A percentile compares a stretch with the other conserved stretches of the same genome.
phyloP scores from a whole-genome alignment of 2,329 filamentous ascomycete species.

The Colletotrichum costaricense region DNA sequence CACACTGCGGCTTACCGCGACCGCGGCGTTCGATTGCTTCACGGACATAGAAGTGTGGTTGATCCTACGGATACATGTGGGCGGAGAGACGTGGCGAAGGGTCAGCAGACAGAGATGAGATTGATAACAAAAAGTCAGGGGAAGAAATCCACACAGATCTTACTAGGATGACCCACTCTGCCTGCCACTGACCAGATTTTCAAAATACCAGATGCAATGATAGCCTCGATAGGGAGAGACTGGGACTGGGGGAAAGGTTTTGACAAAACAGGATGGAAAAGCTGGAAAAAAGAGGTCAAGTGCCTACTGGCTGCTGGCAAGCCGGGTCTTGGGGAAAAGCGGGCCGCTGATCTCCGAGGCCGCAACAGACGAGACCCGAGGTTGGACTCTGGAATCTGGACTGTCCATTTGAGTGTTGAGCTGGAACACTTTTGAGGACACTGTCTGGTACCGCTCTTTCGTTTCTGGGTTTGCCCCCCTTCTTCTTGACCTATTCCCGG shows the following conservation, averaged over 20 bases:
- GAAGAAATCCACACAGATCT: neutral
- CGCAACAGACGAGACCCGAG: conserved; percentile 7
- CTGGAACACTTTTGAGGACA: neutral
- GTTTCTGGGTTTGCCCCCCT: too few relatives aligned
- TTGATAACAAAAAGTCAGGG: neutral
- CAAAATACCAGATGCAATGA: neutral
- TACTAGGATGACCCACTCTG: neutral
- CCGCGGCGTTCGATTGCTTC: neutral
- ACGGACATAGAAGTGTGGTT: too few relatives aligned
- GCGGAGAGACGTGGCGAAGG: neutral
- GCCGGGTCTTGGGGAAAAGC: neutral
- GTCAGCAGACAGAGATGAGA: neutral
- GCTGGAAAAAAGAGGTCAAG: neutral
- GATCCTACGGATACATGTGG: too few relatives aligned
- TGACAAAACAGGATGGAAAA: neutral
- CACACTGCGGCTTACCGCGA: neutral
- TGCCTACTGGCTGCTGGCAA: neutral
- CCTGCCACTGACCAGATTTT: neutral
- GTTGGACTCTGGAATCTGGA: neutral
- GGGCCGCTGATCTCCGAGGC: conserved; percentile 9
- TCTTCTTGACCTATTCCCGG: too few relatives aligned
- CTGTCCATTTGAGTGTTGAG: neutral
- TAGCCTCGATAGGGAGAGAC: neutral
- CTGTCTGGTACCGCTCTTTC: neutral
- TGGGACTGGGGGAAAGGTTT: neutral